Evolutionary conservation across 1,139 yeast species (phyloP).

Genomic region (Suhomyces anneliseae): DNA sequence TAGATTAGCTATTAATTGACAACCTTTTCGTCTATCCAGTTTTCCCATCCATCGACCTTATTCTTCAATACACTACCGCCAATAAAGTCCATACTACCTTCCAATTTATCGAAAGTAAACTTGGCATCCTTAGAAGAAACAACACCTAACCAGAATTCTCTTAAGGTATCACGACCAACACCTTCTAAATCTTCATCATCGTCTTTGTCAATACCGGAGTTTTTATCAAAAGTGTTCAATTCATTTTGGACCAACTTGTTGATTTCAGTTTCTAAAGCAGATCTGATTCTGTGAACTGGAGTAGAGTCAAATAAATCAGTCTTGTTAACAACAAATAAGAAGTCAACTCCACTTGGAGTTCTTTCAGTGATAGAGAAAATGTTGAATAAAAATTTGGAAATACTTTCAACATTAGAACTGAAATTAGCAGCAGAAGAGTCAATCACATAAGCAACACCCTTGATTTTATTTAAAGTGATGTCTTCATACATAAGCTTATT

Average conservation of each 20-base stretch:
- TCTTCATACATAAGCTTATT: conserved; percentile 44
- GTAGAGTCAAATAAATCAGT: conserved; percentile 80
- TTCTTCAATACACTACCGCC: conserved; percentile 68
- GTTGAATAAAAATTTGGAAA: conserved; percentile 56
- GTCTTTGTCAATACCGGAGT: conserved; percentile 38
- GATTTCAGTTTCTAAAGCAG: conserved; percentile 63
- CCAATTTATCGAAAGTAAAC: conserved; percentile 65
- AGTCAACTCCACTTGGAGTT: conserved; percentile 64
- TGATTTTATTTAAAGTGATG: conserved; percentile 45
- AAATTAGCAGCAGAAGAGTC: conserved; percentile 53
- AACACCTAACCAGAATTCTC: conserved; percentile 47
- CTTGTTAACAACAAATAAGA: conserved; percentile 78
- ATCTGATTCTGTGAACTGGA: conserved; percentile 60
- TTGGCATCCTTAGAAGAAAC: conserved; percentile 37
- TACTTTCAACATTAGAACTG: conserved; percentile 41
- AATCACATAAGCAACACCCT: conserved; percentile 70
- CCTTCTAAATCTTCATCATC: conserved; percentile 28
- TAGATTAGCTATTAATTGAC: conserved; percentile 38
- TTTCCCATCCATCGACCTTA: conserved; percentile 60
- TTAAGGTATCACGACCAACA: conserved; percentile 25
- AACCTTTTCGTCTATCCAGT: conserved; percentile 77
- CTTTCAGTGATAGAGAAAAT: conserved; percentile 59
- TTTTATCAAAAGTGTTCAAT: conserved; percentile 14
- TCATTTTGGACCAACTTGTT: conserved; percentile 50
- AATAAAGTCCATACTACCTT: conserved; percentile 69